Evolutionary conservation across 768 basidiomycete genomes (phyloP), one percentile per base, ranked within the genome.

Genomic region (Kondoa subrosea): DNA sequence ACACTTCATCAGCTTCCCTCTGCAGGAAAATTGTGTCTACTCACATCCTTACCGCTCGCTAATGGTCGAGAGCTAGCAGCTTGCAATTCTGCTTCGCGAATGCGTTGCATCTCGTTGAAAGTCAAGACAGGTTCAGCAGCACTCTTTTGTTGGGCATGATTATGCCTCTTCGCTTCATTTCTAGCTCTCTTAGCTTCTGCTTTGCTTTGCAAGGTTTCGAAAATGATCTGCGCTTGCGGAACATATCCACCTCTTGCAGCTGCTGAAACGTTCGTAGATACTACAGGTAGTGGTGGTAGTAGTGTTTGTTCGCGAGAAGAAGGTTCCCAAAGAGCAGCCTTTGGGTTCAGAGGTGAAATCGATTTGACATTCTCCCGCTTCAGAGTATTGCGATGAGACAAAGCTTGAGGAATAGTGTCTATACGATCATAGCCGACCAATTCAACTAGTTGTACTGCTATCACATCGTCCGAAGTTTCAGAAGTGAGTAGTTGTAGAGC

Each of bases 391-490:
- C 91, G 84, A 32, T 84, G 80, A 21, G 79, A 74, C 1, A 95
- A 76, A 30, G 95, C 81, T 56, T 87, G 82, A 77, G 82, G 82
- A 4, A 87, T 84, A 34, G 91, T 78, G 30, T 89, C 88, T 61
- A 96, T 83, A 21, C 86, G 82, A 63, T 93, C 88, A 75, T 85
- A 89, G 1, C 91, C 93, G 60, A 92, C 76, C 12, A 88, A 78
- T 69, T 95, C 91, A 4, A 82, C 83, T 12, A 96, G 76, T 71
- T 89, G 86, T 30, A 79, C 83, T 30, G 89, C 87, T 32, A 95
- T 86, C 26, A 82, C 83, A 32, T 91, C 88, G 71, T 86, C 81
- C 25, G 71, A 14, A 25, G n/a, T 15, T 26, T 25, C 12, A 27
- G 58, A 60, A 14, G n/a, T 60, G 58, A 60, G 58, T 4, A 60